Evolutionary conservation across 1,139 yeast genomes (phyloP), one percentile per base, ranked within the genome.

Genomic region (Geotrichum klebahnii): DNA sequence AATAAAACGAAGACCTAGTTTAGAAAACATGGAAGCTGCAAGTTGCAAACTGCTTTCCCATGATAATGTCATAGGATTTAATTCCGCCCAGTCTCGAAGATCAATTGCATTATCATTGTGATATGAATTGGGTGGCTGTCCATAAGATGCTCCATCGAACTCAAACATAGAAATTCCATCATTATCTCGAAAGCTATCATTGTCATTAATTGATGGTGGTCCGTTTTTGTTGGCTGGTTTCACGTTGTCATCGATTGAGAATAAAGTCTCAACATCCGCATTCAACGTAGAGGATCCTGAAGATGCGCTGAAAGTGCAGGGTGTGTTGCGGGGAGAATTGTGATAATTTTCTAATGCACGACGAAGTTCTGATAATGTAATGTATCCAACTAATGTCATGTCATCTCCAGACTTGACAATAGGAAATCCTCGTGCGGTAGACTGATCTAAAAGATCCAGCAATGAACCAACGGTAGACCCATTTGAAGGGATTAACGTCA

Each of bases 1-100:
- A 37, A 79, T 68, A 53, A 70, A 73, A 22, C 80, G 61, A 8
- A 82, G 76, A 0, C 84, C 84, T 37, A 80, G 59, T 53, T 75
- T 74, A 36, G 74, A 72, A 55, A 79, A 78, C 50, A 79, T 69
- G 49, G 75, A 77, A 10, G 74, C 65, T 0, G 73, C 75, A 42
- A 76, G 71, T 54, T 75, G 77, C 20, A 80, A 63, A 17, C 66
- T 56, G 8, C 67, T 58, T 9, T 60, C 52, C 34, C 57, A 53
- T 3, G 68, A 58, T 5, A 67, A 48, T 2, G 66, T 61, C n/a
- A 65, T 50, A 3, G 70, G 69, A 20, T 62, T 56, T 14, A 51
- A 51, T 40, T 67, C 70, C 2, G 64, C 61, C 54, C 60, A 57
- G 10, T 59, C 54, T 8, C 62, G 44, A 8, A 64, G 48, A 41